phyloP scores from a whole-genome alignment of 306 rosid genomes.

The Acacia crassicarpa region DNA sequence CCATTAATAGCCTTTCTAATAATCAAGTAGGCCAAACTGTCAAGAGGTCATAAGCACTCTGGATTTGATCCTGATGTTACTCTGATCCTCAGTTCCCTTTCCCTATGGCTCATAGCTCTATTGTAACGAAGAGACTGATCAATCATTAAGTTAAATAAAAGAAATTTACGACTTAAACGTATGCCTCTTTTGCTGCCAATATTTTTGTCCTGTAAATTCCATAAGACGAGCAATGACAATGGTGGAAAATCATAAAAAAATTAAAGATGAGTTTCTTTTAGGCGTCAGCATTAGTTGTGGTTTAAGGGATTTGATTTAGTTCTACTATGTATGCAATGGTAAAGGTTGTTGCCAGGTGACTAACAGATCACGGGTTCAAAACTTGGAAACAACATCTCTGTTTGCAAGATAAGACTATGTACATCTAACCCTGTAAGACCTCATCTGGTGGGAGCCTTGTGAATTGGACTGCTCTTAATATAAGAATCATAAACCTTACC shows the following conservation, averaged over 20 bases:
- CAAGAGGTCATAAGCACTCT: neutral
- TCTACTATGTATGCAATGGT: neutral
- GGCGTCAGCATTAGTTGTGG: neutral
- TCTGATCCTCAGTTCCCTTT: neutral
- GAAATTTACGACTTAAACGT: too few species aligned
- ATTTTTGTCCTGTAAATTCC: neutral
- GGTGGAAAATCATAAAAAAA: neutral
- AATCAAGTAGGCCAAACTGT: neutral
- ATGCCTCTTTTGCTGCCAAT: neutral
- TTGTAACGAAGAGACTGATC: neutral
- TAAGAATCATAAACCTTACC: constrained; percentile 48
- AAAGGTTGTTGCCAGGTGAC: too few species aligned
- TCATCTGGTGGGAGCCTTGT: too few species aligned
- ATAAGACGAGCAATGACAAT: constrained; percentile 1
- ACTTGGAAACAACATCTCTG: too few species aligned
- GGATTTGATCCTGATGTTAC: neutral
- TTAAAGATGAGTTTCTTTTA: neutral
- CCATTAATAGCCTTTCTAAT: too few species aligned
- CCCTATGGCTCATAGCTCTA: neutral
- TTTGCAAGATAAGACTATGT: too few species aligned
- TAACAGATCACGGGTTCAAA: too few species aligned
- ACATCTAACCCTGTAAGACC: too few species aligned
- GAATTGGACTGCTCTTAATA: too few species aligned
- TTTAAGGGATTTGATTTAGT: neutral
- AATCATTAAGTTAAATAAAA: neutral